Conservation (phyloP, 1,284 basidiomycete species). For the Leucoagaricus sp. region DNA sequence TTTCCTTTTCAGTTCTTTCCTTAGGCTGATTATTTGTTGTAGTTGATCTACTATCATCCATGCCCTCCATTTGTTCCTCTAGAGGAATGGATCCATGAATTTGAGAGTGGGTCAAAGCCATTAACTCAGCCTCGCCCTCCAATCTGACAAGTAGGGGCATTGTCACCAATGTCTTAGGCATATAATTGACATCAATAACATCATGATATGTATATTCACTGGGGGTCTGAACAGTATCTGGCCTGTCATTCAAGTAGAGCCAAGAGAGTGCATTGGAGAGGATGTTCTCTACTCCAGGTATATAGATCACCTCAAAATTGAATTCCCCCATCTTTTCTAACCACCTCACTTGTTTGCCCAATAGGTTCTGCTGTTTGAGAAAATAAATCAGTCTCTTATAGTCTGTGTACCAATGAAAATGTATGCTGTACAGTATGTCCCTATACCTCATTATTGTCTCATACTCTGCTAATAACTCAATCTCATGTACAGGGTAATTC, state of each 20-base stretch:
- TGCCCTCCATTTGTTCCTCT: conserved; percentile 1
- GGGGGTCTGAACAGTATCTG: conserved; percentile 20
- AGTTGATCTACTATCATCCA: neutral
- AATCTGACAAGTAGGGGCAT: conserved; percentile 8
- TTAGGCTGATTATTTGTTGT: neutral
- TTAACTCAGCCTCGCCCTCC: conserved; percentile 4
- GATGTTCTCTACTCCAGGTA: conserved; percentile 29
- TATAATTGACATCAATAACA: neutral
- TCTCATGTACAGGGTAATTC: conserved; percentile 23
- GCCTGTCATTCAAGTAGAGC: conserved; percentile 19
- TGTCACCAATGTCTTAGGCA: neutral
- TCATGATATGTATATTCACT: conserved; percentile 23
- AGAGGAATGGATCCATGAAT: neutral
- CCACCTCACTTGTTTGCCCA: conserved; percentile 36
- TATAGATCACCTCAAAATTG: conserved; percentile 29
- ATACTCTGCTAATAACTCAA: conserved; percentile 34
- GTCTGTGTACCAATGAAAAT: conserved; percentile 37
- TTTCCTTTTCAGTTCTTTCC: neutral
- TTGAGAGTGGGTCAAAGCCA: neutral
- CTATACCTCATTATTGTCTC: conserved; percentile 33
- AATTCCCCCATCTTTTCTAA: conserved; percentile 33
- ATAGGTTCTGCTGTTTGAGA: conserved; percentile 31
- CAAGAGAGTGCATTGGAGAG: conserved; percentile 29
- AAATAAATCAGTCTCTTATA: conserved; percentile 36
- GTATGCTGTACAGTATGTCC: conserved; percentile 30